Evolutionary conservation across 768 basidiomycete genomes (phyloP).

Genomic region (Vararia minispora): DNA sequence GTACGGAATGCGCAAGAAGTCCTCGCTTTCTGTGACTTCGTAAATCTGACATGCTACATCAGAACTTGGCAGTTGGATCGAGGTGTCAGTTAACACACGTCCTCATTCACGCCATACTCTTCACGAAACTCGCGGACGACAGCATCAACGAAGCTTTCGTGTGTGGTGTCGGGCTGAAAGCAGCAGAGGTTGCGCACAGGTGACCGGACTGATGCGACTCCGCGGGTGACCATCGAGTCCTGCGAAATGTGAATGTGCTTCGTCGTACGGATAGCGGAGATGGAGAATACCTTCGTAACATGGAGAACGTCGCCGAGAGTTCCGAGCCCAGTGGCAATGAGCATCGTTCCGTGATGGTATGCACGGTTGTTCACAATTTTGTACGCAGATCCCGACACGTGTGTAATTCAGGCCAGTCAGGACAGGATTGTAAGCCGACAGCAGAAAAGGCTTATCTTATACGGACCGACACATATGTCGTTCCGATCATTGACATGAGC

Average conservation of each 20-base stretch:
- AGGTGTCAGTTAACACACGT: constrained; percentile 17
- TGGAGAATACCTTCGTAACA: constrained; percentile 42
- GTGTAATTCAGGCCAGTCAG: constrained; percentile 10
- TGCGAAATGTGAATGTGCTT: constrained; percentile 19
- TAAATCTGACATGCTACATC: constrained; percentile 10
- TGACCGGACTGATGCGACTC: constrained; percentile 85
- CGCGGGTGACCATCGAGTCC: constrained; percentile 75
- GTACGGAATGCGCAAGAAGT: constrained; percentile 37
- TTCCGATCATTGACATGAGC: constrained; percentile 84
- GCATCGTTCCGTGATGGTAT: constrained; percentile 98
- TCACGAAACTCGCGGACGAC: constrained; percentile 57
- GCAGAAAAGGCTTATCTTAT: constrained; percentile 67
- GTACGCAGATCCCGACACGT: constrained; percentile 98
- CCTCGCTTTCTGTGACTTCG: constrained; percentile 33
- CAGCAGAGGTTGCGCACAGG: constrained; percentile 78
- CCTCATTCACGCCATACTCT: constrained; percentile 35
- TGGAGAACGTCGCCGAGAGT: constrained; percentile 64
- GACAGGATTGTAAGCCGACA: constrained; percentile 8
- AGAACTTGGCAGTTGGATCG: not conserved
- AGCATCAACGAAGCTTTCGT: constrained; percentile 60
- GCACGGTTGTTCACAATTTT: constrained; percentile 86
- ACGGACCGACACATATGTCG: constrained; percentile 72
- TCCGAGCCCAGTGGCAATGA: constrained; percentile 71
- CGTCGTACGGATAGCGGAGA: not conserved
- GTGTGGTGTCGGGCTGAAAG: constrained; percentile 38